phyloP scores from a whole-genome alignment of 805 yeast species.

The Kodamaea nitidulidarum region DNA sequence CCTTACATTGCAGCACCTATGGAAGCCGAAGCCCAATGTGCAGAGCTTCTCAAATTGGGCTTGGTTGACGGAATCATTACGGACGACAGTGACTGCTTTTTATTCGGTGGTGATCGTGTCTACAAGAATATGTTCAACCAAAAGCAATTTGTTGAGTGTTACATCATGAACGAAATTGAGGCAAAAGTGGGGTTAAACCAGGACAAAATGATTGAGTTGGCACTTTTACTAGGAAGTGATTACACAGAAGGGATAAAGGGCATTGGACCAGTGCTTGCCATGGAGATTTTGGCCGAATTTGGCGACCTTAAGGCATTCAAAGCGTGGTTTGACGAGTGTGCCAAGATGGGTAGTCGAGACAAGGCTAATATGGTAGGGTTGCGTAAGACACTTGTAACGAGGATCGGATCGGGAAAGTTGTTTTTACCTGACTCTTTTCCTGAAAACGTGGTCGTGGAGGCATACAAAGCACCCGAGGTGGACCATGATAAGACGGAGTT shows the following conservation, averaged over 20 bases:
- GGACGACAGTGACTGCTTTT: constrained; percentile 94
- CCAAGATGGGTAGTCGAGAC: constrained; percentile 34
- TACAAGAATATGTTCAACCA: constrained; percentile 95
- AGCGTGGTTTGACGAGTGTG: constrained; percentile 54
- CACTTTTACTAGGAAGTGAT: constrained; percentile 86
- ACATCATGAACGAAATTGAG: constrained; percentile 55
- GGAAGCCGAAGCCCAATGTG: constrained; percentile 99
- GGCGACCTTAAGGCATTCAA: constrained; percentile 41
- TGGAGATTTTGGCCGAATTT: constrained; percentile 88
- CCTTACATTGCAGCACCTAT: constrained; percentile 95
- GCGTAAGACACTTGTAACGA: constrained; percentile 53
- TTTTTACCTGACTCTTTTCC: constrained; percentile 67
- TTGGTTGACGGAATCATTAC: constrained; percentile 94
- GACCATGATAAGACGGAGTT: constrained; percentile 76
- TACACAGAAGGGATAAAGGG: constrained; percentile 92
- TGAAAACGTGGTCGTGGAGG: constrained; percentile 60
- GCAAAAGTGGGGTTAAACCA: constrained; percentile 63
- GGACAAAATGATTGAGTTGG: constrained; percentile 68
- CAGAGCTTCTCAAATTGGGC: constrained; percentile 60
- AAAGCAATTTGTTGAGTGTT: constrained; percentile 86
- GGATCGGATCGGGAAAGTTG: constrained; percentile 49
- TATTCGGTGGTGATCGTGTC: constrained; percentile 82
- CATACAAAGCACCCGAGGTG: constrained; percentile 77
- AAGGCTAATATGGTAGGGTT: constrained; percentile 45
- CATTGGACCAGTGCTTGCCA: constrained; percentile 88